Evolutionary conservation across 805 yeast species (phyloP).

Genomic region (Pichia nakasei): DNA sequence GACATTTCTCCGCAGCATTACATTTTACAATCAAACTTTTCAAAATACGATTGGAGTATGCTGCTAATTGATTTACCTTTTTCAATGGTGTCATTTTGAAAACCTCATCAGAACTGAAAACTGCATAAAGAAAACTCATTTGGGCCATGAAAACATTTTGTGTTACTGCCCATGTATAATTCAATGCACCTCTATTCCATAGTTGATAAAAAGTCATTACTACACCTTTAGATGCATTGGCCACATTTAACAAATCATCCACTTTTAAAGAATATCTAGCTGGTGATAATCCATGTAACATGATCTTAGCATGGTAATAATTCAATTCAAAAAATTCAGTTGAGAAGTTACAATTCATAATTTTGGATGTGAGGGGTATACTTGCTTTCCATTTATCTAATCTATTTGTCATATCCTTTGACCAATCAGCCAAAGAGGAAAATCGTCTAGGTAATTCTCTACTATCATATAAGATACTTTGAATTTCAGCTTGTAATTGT

Average conservation of each 20-base stretch:
- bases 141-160: slow-evolving; percentile 88
- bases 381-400: slow-evolving; percentile 55
- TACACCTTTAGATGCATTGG: slow-evolving; percentile 57
- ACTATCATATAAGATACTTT: slow-evolving; percentile 59
- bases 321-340: slow-evolving; percentile 62
- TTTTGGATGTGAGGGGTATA: slow-evolving; percentile 46
- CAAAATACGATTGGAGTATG: slow-evolving; percentile 48
- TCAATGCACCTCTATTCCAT: slow-evolving; percentile 47
- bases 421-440: slow-evolving; percentile 53
- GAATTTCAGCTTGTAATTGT: slow-evolving; percentile 69
- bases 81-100: slow-evolving; percentile 36
- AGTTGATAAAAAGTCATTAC: slow-evolving; percentile 55
- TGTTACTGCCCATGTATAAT: slow-evolving; percentile 90
- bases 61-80: slow-evolving; percentile 41
- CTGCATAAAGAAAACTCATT: slow-evolving; percentile 68
- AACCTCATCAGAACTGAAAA: slow-evolving; percentile 58
- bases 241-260: slow-evolving; percentile 47
- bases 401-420: slow-evolving; percentile 37
- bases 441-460: slow-evolving; percentile 64
- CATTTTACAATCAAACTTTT: slow-evolving; percentile 57
- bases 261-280: slow-evolving; percentile 45
- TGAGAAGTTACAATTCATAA: slow-evolving; percentile 70
- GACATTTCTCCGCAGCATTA: slow-evolving; percentile 69
- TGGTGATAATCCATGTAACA: slow-evolving; percentile 74
- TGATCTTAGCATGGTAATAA: slow-evolving; percentile 64